Conservation (phyloP, 1,284 basidiomycete genomes). For the Tilletiopsis washingtonensis region DNA sequence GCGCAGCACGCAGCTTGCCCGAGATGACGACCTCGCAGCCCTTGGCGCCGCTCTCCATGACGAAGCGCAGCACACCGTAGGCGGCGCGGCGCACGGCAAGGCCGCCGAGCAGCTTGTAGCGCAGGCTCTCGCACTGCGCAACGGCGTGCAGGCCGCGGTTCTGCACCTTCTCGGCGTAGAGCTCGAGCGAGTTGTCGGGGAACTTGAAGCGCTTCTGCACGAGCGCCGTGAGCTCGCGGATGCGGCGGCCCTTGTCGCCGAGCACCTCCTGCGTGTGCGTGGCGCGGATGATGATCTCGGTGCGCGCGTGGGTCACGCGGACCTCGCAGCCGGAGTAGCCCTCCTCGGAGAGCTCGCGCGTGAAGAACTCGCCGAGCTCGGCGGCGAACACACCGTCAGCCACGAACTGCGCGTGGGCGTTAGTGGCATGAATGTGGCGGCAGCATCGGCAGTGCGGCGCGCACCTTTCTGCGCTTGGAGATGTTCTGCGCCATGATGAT, state of each 20-base stretch:
- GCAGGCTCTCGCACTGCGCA: conserved; percentile 95
- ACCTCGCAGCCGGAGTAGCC: conserved; percentile 99
- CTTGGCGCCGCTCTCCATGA: conserved; percentile 99
- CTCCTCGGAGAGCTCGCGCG: conserved; percentile 96
- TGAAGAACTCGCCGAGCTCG: conserved; percentile 95
- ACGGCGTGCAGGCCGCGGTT: conserved; percentile 97
- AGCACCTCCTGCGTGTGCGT: conserved; percentile 99
- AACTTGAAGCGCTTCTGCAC: conserved; percentile 99
- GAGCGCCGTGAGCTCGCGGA: conserved; percentile 95
- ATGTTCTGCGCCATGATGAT: conserved; percentile 32
- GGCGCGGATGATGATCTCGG: conserved; percentile 99
- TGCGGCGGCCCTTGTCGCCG: conserved; percentile 98
- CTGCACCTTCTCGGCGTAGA: conserved; percentile 99
- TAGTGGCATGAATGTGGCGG: background rate
- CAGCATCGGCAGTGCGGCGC: background rate
- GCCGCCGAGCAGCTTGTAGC: conserved; percentile 99
- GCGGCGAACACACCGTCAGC: conserved; percentile 98
- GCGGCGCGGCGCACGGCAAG: conserved; percentile 98
- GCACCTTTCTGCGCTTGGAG: conserved; percentile 46
- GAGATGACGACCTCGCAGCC: conserved; percentile 99
- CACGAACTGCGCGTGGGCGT: conserved; percentile 62
- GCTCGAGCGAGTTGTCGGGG: conserved; percentile 93
- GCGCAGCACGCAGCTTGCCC: conserved; percentile 97
- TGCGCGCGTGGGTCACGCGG: conserved; percentile 97
- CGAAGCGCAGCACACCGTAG: conserved; percentile 99